Evolutionary conservation across 495 filamentous ascomycete genomes (phyloP).

Genomic region (Penicillium flavigenum): DNA sequence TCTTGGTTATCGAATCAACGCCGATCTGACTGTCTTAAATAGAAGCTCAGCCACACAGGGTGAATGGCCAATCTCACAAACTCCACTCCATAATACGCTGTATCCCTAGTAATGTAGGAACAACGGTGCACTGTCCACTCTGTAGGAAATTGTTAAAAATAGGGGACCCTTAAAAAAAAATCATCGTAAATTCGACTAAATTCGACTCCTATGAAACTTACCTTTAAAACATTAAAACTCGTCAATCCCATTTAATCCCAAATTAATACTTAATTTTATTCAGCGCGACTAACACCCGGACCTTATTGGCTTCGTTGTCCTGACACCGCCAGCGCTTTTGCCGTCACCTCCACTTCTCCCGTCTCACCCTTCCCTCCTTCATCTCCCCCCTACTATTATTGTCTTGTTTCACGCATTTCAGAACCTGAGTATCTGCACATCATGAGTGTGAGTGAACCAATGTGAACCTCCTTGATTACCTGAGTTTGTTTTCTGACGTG

Average conservation of each 20-base stretch:
- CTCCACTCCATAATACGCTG: constrained; percentile 6
- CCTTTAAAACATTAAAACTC: neutral
- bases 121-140: neutral
- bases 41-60: constrained; percentile 15
- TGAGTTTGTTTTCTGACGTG: neutral
- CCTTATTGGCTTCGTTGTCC: constrained; percentile 6
- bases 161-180: neutral
- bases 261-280: constrained; percentile 1
- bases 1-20: constrained; percentile 6
- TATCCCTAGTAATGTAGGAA: neutral
- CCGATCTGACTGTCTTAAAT: constrained; percentile 13
- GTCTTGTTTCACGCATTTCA: neutral
- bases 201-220: neutral
- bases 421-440: constrained; percentile 15
- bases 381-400: constrained; percentile 8
- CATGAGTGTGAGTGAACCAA: constrained; percentile 39
- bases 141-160: neutral
- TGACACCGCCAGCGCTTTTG: constrained; percentile 27
- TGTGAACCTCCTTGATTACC: neutral
- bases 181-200: neutral
- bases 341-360: constrained; percentile 24
- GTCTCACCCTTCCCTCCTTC: constrained; percentile 31
- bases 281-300: neutral
- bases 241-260: neutral
- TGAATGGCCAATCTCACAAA: neutral